Base-by-base conservation (phyloP, 257 asterid species). In the Eucommia ulmoides region DNA sequence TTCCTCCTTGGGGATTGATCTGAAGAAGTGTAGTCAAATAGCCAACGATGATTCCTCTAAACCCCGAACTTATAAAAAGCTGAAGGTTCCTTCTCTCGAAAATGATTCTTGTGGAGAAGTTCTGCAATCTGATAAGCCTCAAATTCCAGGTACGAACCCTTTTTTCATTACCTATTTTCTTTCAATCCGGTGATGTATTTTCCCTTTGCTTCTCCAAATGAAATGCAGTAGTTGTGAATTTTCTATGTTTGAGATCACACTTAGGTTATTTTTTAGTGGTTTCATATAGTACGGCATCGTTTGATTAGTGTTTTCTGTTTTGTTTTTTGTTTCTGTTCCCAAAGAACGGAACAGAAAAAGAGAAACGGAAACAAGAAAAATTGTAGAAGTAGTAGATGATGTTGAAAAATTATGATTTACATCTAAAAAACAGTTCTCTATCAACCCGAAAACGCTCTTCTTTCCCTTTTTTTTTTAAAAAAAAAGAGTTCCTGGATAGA, bases 91-190 rank as follows among this genome's bases (percentile, higher is more conserved):
- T 16, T 9, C 56, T 25, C 25, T 54, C 17, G 19, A 22, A 17
- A 18, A 45, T 42, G 68, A 29, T 19, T 41, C 54, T 64, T 57
- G 56, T 16, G 41, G 45, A 12, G 57, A 61, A 41, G 63, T 50
- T 24, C 9, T 52, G 20, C 49, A 56, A 48, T 52, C 68, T 21
- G 50, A 51, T n/a, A 56, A 22, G 35, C 8, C 50, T 8, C 66
- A 73, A 41, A 49, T 74, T 59, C 88, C 91, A 63, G 97, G 97
- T 88, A 75, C 44, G 35, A 23, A 22, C 53, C n/a, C 16, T 20
- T 1, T 42, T 20, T 5, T 29, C 12, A 5, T 29, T 12, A 29
- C 38, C 12, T 29, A 12, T 7, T 29, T 29, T 5, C 38, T 5
- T 29, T 29, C 38, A 7, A 5, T 7, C 38, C 38, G 7, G 38